Base-by-base conservation (phyloP, 805 yeast species). In the Schwanniomyces vanrijiae region DNA sequence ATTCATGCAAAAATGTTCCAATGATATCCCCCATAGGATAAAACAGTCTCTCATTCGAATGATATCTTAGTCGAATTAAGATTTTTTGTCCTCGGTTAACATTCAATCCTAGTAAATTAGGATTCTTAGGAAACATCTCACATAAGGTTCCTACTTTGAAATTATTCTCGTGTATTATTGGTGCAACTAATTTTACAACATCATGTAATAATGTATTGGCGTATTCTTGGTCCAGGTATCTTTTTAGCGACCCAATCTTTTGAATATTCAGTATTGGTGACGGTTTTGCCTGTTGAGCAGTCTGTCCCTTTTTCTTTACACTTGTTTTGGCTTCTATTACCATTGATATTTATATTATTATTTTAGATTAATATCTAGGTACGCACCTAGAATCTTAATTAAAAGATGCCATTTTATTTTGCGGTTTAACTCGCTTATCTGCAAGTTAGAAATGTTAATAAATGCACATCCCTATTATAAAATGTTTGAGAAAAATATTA, bases 1-100 rank as follows among this genome's bases (percentile, higher is more conserved):
- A 71, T 62, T 92, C 98, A 64, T 92, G 98, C 4, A 92, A 69
- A 82, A 90, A 79, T 0, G 96, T 90, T 1, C 90, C 96, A 21
- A 91, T 60, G 1, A 91, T 66, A 43, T 82, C 83, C 3, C 82
- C 75, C 64, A 84, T 68, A 1, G 90, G 84, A 16, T 83, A 61
- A 61, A 91, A 90, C 64, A 61, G 64, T 11, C 64, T 46, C n/a
- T 64, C 65, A 46, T 86, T 79, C 18, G 68, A 62, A 5, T 82
- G 80, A 25, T 78, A 76, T 47, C 98, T 71, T 29, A 92, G 68
- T 48, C 97, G 64, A 9, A 92, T 59, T 60, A 85, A 76, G 16
- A 92, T 82, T 61, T 86, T 86, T 49, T 70, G 70, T 0, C 98
- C 98, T 5, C 66, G 66, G 60, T 89, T 89, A 6, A 90, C 90